Evolutionary conservation across 2,329 filamentous ascomycete genomes (phyloP), one percentile per base, ranked within the genome.

Genomic region (Penicillium sp.): DNA sequence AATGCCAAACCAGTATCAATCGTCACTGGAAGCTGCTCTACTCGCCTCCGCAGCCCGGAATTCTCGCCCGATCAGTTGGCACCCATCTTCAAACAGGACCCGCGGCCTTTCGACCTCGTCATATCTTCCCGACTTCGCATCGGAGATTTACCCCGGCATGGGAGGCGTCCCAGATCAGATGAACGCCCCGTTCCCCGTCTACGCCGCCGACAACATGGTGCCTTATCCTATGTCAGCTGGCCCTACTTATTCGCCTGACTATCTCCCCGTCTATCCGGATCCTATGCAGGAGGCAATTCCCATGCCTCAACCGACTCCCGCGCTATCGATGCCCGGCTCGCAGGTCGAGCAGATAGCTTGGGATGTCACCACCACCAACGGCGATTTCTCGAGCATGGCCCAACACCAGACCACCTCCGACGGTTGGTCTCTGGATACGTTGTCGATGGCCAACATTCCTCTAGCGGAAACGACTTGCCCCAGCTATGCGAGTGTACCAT

Each of bases 51-150:
- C 56, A 43, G 72, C 70, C 32, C 73, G 68, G 61, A 53, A 78
- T 32, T 72, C 73, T 46, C 81, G 88, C 34, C 88, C 88, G 5
- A 76, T 89, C 39, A 91, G 88, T 76, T 91, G 89, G 89, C 89
- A 91, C 68, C 86, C 88, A 2, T 81, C 82, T 18, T 82, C 86
- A 8, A 51, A 69, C 71, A 50, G 65, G 65, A 26, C 64, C 63
- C 46, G 67, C 68, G 64, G 60, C 4, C 63, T 66, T 47, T 56
- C 63, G 2, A 58, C 59, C 20, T 55, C 65, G 8, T 56, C 61
- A 40, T 62, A 60, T 43, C 44, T 55, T 21, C 54, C 63, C 5
- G 43, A 60, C 9, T 58, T 58, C 39, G 42, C 54, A 34, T 37
- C 59, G 32, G 55, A 63, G 17, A 63, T 53, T 20, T 52, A 65